A percentile compares a stretch with the other conserved stretches of the same genome.
These are phyloP conservation scores for Suillus subluteus DNA, from an alignment of 768 basidiomycete species.

Conservation along the genomic window DNA sequence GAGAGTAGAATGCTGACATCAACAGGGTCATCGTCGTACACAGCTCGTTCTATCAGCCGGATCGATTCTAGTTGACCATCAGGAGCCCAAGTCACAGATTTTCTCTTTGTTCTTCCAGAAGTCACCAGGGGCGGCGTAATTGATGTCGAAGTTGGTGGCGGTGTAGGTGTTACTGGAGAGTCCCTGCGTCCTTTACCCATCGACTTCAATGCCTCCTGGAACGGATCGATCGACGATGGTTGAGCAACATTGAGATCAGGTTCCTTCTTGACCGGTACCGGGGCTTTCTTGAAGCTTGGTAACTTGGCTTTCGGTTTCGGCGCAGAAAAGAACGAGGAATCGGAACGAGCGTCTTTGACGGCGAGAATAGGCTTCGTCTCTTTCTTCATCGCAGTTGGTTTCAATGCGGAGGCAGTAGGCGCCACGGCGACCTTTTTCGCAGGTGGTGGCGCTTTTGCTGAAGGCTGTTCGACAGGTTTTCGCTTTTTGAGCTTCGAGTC, in stretches of 20 bases:
- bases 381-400: conserved; percentile 55
- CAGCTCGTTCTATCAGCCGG: conserved; percentile 80
- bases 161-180: conserved; percentile 64
- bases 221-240: conserved; percentile 78
- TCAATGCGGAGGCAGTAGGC: conserved; percentile 24
- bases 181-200: conserved; percentile 67
- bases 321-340: conserved; percentile 87
- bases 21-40: conserved; percentile 87
- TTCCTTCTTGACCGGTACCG: conserved; percentile 53
- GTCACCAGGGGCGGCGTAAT: conserved; percentile 41
- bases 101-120: conserved; percentile 65
- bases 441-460: conserved; percentile 54
- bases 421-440: conserved; percentile 66
- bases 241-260: conserved; percentile 65
- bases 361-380: conserved; percentile 45
- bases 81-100: conserved; percentile 78
- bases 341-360: conserved; percentile 80
- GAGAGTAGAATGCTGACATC: conserved; percentile 71
- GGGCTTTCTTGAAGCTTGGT: conserved; percentile 85
- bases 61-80: conserved; percentile 75
- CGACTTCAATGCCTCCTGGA: conserved; percentile 79
- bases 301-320: conserved; percentile 84
- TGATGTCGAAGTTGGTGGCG: conserved; percentile 43
- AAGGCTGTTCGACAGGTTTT: conserved; percentile 58
- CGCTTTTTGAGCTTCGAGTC: conserved; percentile 74